Base-by-base conservation (phyloP, 2,329 filamentous ascomycete species). In the Cladorrhinum sp. region DNA sequence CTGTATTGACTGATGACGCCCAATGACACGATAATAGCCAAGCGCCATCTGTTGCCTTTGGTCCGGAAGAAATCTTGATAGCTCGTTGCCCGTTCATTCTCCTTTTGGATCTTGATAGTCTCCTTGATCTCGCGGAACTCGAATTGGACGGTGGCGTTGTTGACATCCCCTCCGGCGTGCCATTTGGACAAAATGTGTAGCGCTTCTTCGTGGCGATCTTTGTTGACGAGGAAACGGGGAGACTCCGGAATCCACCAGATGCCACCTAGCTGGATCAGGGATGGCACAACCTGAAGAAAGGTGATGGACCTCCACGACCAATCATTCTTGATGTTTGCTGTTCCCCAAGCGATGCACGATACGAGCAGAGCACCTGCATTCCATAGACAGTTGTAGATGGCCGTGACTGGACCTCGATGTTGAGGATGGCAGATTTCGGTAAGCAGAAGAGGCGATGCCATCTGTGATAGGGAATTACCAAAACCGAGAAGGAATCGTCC, bases 191-290 rank as follows among this genome's bases (percentile, higher is more conserved):
- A 78, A 4, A 87, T 82, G 1, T 76, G 71, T 10, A 88, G 77
- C 3, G 87, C 87, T 66, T 89, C 81, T 13, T 86, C 83, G 62
- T 83, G 78, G 32, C 82, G 81, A 66, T 87, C 86, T 73, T 86
- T 86, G 68, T 81, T 78, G 65, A 88, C 78, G 13, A 90, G 80
- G 76, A 81, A 90, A 64, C 87, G 80, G 0, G 87, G 87, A 0
- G 82, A 86, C 73, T 90, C 87, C 4, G 87, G 87, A n/a, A 89
- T 76, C 74, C 78, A 85, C 75, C 82, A 89, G 72, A 91, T 85
- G 67, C 86, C 86, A n/a, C 74, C 57, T 45, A 89, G 76, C 75
- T 89, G 86, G 58, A 88, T 76, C 12, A 86, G 64, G 0, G 84
- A 86, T 0, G 86, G 85, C 0, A 84, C 70, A 29, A 82, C 79